phyloP scores from a whole-genome alignment of 495 filamentous ascomycete species.

The Penicillium flavigenum region DNA sequence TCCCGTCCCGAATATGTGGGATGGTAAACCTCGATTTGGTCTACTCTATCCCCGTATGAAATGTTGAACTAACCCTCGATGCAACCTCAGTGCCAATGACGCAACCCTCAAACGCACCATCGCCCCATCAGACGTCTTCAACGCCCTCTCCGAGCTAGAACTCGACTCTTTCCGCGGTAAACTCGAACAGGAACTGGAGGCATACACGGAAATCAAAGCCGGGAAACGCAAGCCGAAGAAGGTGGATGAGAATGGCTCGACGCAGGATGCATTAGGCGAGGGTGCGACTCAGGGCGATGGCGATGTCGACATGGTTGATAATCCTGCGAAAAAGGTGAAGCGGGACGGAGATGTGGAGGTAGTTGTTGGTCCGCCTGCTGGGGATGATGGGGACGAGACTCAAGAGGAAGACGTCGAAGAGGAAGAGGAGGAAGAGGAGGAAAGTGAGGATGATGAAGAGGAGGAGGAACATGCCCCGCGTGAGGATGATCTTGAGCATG shows the following conservation, averaged over 20 bases:
- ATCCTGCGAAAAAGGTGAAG: slow-evolving; percentile 49
- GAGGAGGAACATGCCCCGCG: slow-evolving; percentile 40
- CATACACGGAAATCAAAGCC: slow-evolving; percentile 60
- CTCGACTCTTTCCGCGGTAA: slow-evolving; percentile 71
- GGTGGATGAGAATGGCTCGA: slow-evolving; percentile 40
- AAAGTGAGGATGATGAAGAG: slow-evolving; percentile 52
- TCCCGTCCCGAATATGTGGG: background rate
- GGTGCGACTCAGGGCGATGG: slow-evolving; percentile 36
- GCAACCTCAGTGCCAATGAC: slow-evolving; percentile 68
- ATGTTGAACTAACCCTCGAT: background rate
- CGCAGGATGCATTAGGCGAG: slow-evolving; percentile 34
- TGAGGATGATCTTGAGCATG: slow-evolving; percentile 62
- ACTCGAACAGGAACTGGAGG: slow-evolving; percentile 57
- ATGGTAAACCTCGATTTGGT: background rate
- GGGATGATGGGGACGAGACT: slow-evolving; percentile 52
- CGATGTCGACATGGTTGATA: slow-evolving; percentile 41
- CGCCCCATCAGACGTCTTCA: slow-evolving; percentile 77
- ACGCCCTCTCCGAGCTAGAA: slow-evolving; percentile 78
- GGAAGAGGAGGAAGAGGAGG: slow-evolving; percentile 56
- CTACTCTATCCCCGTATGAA: background rate
- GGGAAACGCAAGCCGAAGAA: slow-evolving; percentile 65
- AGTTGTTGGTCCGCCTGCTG: slow-evolving; percentile 45
- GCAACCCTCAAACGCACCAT: slow-evolving; percentile 79
- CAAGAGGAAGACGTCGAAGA: slow-evolving; percentile 54
- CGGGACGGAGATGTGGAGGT: slow-evolving; percentile 36